Evolutionary conservation across 2,329 filamentous ascomycete genomes (phyloP).

Genomic region (Cryphonectria carpinicola): DNA sequence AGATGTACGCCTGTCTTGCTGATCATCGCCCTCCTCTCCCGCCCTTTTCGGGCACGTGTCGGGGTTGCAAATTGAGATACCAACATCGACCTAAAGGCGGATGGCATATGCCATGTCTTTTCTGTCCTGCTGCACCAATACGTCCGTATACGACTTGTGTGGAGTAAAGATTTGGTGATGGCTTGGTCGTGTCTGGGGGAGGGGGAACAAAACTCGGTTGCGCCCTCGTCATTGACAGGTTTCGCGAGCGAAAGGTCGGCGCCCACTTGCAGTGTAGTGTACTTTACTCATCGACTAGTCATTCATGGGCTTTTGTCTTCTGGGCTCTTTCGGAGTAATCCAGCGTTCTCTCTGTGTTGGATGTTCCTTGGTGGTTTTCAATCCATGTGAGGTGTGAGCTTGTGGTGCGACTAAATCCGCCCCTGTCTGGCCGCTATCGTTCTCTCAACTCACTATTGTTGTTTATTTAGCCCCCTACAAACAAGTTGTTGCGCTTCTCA

Average conservation of each 20-base stretch:
- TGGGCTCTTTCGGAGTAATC: background rate
- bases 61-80: slow-evolving; percentile 10
- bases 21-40: background rate
- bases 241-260: background rate
- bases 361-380: background rate
- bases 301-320: too few relatives aligned
- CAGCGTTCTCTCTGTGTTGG: background rate
- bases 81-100: background rate
- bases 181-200: background rate
- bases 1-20: background rate
- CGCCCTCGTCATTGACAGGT: background rate
- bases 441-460: background rate
- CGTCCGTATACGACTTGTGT: background rate
- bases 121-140: background rate
- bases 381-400: background rate
- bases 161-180: background rate
- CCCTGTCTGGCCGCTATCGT: background rate
- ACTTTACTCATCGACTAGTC: background rate
- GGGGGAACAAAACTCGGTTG: background rate
- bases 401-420: background rate
- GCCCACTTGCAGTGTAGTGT: background rate
- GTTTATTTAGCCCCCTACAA: background rate
- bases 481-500: too few relatives aligned
- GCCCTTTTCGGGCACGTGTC: slow-evolving; percentile 11
- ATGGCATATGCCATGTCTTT: background rate